A percentile compares a stretch with the other conserved stretches of the same genome.
Conservation (phyloP, 164 flowering plant species). For the Buxus sempervirens region DNA sequence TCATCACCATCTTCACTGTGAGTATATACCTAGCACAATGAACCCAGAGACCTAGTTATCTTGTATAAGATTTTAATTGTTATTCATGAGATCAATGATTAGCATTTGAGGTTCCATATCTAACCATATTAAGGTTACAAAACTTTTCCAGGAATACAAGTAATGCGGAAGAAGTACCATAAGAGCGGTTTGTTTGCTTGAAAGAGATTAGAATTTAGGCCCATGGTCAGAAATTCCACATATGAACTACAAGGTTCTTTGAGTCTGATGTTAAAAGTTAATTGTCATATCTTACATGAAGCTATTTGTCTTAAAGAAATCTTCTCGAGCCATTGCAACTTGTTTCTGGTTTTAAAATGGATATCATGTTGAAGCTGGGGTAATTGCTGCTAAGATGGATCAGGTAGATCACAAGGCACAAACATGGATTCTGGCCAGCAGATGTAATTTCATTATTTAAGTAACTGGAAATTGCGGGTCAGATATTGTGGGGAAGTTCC, state of each 20-base stretch:
- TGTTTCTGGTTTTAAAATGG: neutral
- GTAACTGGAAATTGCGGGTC: too few relatives aligned
- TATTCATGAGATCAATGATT: neutral
- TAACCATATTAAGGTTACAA: neutral
- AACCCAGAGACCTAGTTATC: neutral
- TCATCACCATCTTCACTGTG: slow-evolving; percentile 63
- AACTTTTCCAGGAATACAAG: slow-evolving; percentile 11
- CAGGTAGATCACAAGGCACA: too few relatives aligned
- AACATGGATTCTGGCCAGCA: too few relatives aligned
- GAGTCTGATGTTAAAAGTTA: neutral
- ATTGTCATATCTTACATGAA: neutral
- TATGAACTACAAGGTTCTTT: neutral
- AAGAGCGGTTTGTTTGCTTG: neutral
- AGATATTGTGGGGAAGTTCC: too few relatives aligned
- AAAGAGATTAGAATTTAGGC: neutral
- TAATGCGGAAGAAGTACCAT: slow-evolving; percentile 3
- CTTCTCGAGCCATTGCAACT: neutral
- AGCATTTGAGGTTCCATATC: neutral
- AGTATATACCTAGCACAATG: slow-evolving; percentile 15
- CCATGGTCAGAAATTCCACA: neutral
- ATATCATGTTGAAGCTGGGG: neutral
- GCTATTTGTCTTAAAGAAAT: too few relatives aligned
- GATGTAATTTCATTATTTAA: too few relatives aligned
- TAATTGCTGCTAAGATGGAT: too few relatives aligned
- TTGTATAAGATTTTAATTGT: neutral